These are phyloP conservation scores for Cryphonectria naterciae DNA, from an alignment of 2,329 filamentous ascomycete species.

Conservation along the genomic window DNA sequence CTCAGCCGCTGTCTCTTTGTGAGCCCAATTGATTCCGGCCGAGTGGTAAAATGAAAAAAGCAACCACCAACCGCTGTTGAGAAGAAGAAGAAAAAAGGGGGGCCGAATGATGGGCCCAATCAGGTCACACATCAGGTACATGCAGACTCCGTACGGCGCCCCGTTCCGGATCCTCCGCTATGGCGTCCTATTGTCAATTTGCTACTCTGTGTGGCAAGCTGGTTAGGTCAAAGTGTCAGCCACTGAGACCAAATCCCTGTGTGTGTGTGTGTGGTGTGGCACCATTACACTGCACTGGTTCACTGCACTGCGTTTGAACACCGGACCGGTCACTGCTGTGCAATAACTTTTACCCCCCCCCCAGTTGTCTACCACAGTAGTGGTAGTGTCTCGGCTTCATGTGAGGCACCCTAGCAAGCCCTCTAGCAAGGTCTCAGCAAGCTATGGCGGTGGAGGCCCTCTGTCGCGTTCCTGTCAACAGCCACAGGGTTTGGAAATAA, in stretches of 20 bases:
- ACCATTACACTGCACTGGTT: background rate
- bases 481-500: background rate
- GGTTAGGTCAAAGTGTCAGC: background rate
- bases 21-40: background rate
- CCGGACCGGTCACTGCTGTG: background rate
- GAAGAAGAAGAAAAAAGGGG: background rate
- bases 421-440: background rate
- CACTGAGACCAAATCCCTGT: background rate
- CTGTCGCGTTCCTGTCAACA: background rate
- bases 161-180: constrained; percentile 22
- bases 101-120: constrained; percentile 21
- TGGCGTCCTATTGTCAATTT: constrained; percentile 1
- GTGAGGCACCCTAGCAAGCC: background rate
- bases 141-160: constrained; percentile 7
- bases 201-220: constrained; percentile 5
- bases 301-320: background rate
- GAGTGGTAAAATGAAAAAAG: background rate
- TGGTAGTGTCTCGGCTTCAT: background rate
- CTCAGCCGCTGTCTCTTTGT: background rate
- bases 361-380: background rate
- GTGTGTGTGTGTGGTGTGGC: background rate
- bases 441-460: background rate
- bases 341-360: background rate
- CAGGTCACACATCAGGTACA: constrained; percentile 19
- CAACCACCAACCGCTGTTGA: background rate